phyloP scores from a whole-genome alignment of 2,329 filamentous ascomycete genomes.

The Lanzia echinophila region DNA sequence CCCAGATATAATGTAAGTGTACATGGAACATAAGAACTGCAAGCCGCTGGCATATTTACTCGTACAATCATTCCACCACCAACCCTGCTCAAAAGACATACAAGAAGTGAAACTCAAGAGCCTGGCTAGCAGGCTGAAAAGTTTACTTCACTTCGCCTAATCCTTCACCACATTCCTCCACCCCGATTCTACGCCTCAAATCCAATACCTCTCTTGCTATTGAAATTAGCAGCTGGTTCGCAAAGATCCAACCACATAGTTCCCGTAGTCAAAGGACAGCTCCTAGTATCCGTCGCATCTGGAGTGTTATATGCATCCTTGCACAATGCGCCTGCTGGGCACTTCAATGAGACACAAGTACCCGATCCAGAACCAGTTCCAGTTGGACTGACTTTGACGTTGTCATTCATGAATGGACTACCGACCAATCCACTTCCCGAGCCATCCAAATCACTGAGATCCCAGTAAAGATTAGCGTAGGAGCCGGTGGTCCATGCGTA shows the following conservation, averaged over 20 bases:
- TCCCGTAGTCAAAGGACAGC: conserved; percentile 1
- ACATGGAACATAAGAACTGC: conserved; percentile 1
- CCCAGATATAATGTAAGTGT: not conserved
- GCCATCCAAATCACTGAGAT: conserved; percentile 9
- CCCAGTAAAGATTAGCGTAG: conserved; percentile 9
- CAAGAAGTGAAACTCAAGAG: not conserved
- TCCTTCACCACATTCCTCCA: not conserved
- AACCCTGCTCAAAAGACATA: not conserved
- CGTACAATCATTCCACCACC: not conserved
- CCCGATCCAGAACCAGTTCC: conserved; percentile 4
- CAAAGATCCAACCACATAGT: conserved; percentile 9
- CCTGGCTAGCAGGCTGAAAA: not conserved
- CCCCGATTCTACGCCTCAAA: not conserved
- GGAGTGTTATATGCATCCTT: conserved; percentile 9
- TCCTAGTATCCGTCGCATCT: conserved; percentile 1
- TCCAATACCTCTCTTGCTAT: not conserved
- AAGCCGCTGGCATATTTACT: not conserved
- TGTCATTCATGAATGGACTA: conserved; percentile 5
- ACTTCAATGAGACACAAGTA: conserved; percentile 4
- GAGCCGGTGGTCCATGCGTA: conserved; percentile 5
- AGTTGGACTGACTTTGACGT: conserved; percentile 7
- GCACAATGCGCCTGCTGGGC: conserved; percentile 2
- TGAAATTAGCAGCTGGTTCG: not conserved
- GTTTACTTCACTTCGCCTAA: not conserved
- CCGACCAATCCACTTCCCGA: conserved; percentile 6